Evolutionary conservation across 225 moss, liverwort and hornwort genomes (phyloP), one percentile per base, ranked within the genome.

Genomic region (Polytrichum commune): DNA sequence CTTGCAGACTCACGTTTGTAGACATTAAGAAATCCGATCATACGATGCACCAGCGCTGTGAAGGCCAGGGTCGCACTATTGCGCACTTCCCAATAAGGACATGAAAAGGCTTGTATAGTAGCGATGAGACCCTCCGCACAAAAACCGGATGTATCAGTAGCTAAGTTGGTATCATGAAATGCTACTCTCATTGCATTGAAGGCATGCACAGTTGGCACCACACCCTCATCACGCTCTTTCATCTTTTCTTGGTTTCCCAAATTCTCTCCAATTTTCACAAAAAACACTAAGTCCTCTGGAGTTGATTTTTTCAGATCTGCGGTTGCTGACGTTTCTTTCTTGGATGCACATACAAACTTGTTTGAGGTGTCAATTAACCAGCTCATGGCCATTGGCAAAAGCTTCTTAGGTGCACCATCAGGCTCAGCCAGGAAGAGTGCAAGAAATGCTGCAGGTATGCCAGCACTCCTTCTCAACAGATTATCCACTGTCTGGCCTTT

Each of bases 31-130:
- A 95, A 98, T 26, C 98, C 98, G 64, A 98, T 93, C 46, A 90
- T 95, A 67, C 98, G 90, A 79, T 98, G 98, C 67, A 98, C 95
- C 69, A 98, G 90, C 16, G 98, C 87, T 69, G 98, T 84, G 77
- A 98, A 98, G 20, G 93, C 90, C 61, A 98, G 89, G 18, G 98
- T 98, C 68, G 98, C 98, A 81, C 95, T 95, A 56, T 98, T 98
- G 80, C 98, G 88, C 74, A 98, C 88, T 89, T 98, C 98, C 98
- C 98, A 98, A 77, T 91, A 77, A 28, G 95, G 87, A 74, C 91
- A 95, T 54, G 87, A 88, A 77, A 98, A 90, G 26, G 93, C 98
- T 72, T 83, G 86, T 60, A 98, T 91, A 22, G 98, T 89, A 60
- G 89, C 89, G 30, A 90, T 88, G 67, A 98, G 86, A 24, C 95